A percentile compares a stretch with the other conserved stretches of the same genome.
phyloP scores from a whole-genome alignment of 345 rosid genomes.

The Camelina neglecta region DNA sequence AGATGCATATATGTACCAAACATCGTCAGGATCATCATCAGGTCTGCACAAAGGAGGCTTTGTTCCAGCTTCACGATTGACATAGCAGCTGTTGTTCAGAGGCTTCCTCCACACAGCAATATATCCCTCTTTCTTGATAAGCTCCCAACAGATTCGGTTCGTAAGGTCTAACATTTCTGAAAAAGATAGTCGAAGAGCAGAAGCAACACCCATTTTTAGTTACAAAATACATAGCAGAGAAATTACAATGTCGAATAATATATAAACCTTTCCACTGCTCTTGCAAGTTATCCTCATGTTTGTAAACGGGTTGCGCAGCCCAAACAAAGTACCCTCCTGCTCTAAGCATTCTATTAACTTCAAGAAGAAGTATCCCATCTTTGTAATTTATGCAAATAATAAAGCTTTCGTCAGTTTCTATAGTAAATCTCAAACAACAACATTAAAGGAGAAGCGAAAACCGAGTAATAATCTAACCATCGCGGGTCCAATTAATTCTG shows the following conservation, averaged over 20 bases:
- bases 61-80: conserved; percentile 46
- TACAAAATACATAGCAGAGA: conserved; percentile 2
- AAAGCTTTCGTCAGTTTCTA: conserved; percentile 18
- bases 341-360: conserved; percentile 67
- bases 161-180: conserved; percentile 69
- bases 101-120: conserved; percentile 69
- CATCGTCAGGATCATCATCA: conserved; percentile 61
- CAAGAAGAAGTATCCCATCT: conserved; percentile 72
- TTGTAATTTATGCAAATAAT: conserved; percentile 27
- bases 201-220: conserved; percentile 5
- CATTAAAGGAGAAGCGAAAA: neutral
- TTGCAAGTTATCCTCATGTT: conserved; percentile 54
- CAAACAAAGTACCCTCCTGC: conserved; percentile 78
- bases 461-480: conserved; percentile 43
- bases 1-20: conserved; percentile 51
- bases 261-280: conserved; percentile 63
- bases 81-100: conserved; percentile 64
- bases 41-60: conserved; percentile 59
- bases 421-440: neutral
- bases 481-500: conserved; percentile 63
- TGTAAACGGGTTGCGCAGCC: conserved; percentile 64
- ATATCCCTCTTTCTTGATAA: conserved; percentile 62
- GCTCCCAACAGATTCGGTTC: conserved; percentile 60
- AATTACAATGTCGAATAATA: neutral
- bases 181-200: conserved; percentile 22